These are phyloP conservation scores for Steccherinum ochraceum DNA, from an alignment of 768 basidiomycete species.

Conservation along the genomic window DNA sequence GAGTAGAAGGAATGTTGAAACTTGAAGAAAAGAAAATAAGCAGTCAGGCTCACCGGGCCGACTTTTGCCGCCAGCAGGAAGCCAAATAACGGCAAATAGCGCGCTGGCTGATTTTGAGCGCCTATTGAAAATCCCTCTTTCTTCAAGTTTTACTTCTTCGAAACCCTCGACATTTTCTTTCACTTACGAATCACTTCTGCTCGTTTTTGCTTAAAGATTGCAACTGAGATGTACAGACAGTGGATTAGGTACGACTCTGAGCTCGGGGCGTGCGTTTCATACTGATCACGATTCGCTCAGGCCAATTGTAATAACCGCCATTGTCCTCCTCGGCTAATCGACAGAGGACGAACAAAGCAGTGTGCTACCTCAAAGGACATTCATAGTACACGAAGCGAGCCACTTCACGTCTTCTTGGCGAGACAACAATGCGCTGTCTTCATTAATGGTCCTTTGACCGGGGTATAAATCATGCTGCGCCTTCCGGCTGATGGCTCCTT, in stretches of 20 bases:
- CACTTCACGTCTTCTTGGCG: not conserved
- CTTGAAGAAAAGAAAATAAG: too few relatives aligned
- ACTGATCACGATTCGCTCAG: too few relatives aligned
- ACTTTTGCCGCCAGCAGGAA: not conserved
- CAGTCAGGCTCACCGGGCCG: conserved; percentile 1
- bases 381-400: not conserved
- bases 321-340: conserved; percentile 3
- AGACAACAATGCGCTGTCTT: not conserved
- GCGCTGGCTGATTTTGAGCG: conserved; percentile 30
- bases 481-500: not conserved
- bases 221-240: too few relatives aligned
- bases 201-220: too few relatives aligned
- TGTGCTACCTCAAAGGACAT: not conserved
- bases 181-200: too few relatives aligned
- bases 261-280: too few relatives aligned
- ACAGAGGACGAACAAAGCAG: not conserved
- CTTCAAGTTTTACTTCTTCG: not conserved
- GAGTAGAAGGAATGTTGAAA: not conserved
- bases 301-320: too few relatives aligned
- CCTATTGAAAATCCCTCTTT: not conserved
- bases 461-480: not conserved
- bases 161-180: too few relatives aligned
- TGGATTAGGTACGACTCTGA: too few relatives aligned
- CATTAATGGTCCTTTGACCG: not conserved
- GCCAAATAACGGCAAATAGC: conserved; percentile 17